phyloP scores from a whole-genome alignment of 2,329 filamentous ascomycete species.

The Cercospora citrullina region DNA sequence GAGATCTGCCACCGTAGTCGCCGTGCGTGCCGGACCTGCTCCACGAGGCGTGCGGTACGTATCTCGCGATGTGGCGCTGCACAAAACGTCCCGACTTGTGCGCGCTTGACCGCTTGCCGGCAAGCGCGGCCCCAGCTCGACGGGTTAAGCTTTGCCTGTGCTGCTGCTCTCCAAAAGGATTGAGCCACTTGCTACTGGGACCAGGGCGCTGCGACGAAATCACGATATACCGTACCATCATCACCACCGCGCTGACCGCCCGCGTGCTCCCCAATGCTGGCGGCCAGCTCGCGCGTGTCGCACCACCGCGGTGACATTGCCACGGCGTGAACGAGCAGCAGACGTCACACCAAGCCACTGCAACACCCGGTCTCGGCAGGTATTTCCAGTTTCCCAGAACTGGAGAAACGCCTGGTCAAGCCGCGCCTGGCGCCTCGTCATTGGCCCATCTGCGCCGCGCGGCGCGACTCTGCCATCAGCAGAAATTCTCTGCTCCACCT shows the following conservation, averaged over 20 bases:
- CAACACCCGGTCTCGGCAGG: conserved; percentile 21
- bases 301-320: neutral
- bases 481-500: conserved; percentile 21
- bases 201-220: conserved; percentile 5
- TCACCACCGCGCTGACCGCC: conserved; percentile 1
- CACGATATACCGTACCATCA: conserved; percentile 6
- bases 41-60: conserved; percentile 13
- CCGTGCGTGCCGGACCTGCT: conserved; percentile 6
- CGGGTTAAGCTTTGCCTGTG: conserved; percentile 7
- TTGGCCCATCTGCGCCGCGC: conserved; percentile 21
- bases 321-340: conserved; percentile 9
- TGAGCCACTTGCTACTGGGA: conserved; percentile 2
- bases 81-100: neutral
- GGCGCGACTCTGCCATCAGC: conserved; percentile 16
- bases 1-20: conserved; percentile 7
- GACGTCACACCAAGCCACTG: conserved; percentile 15
- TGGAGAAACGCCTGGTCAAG: conserved; percentile 23
- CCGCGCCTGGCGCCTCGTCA: conserved; percentile 3
- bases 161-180: neutral
- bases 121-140: conserved; percentile 19
- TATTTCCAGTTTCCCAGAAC: conserved; percentile 7
- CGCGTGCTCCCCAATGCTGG: neutral
- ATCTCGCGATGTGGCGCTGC: conserved; percentile 18
- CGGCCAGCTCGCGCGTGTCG: neutral
- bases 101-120: conserved; percentile 16